A percentile compares a stretch with the other conserved stretches of the same genome.
Conservation (phyloP, 2,329 filamentous ascomycete species). For the Aspergillus pseudotamarii region DNA sequence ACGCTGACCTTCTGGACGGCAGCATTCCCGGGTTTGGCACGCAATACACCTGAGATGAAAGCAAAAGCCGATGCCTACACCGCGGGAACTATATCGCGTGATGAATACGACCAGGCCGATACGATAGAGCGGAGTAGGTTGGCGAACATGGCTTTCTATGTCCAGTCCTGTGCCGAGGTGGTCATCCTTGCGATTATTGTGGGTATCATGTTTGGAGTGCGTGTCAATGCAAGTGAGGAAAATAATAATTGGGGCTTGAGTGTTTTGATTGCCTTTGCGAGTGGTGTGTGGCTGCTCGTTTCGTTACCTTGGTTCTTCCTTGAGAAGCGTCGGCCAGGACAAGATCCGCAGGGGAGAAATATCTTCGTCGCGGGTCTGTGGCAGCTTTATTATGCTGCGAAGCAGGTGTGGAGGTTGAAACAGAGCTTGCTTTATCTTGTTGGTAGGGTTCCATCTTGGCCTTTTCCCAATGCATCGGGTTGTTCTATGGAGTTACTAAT, state of each 20-base stretch:
- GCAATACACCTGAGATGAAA: constrained; percentile 57
- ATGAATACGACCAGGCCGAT: constrained; percentile 64
- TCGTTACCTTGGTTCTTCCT: constrained; percentile 68
- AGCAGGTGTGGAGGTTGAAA: constrained; percentile 65
- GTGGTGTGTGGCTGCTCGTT: constrained; percentile 65
- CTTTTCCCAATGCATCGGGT: neutral
- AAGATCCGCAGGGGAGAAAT: constrained; percentile 51
- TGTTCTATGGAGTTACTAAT: neutral
- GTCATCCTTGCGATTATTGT: constrained; percentile 67
- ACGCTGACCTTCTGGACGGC: constrained; percentile 71
- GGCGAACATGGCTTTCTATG: constrained; percentile 65
- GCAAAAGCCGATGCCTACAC: constrained; percentile 53
- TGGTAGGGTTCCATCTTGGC: constrained; percentile 38
- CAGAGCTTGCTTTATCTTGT: constrained; percentile 68
- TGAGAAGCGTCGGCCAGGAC: constrained; percentile 66
- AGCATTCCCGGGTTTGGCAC: constrained; percentile 61
- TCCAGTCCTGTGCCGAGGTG: constrained; percentile 65
- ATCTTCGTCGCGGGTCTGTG: constrained; percentile 62
- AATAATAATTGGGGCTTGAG: constrained; percentile 70
- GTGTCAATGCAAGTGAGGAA: constrained; percentile 60
- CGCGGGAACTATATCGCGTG: constrained; percentile 56
- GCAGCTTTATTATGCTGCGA: constrained; percentile 61
- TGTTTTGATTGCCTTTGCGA: constrained; percentile 67
- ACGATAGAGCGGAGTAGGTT: constrained; percentile 66
- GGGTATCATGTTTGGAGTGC: constrained; percentile 63